Evolutionary conservation across 257 asterid genomes (phyloP).

Genomic region (Solanum corneliomulleri): DNA sequence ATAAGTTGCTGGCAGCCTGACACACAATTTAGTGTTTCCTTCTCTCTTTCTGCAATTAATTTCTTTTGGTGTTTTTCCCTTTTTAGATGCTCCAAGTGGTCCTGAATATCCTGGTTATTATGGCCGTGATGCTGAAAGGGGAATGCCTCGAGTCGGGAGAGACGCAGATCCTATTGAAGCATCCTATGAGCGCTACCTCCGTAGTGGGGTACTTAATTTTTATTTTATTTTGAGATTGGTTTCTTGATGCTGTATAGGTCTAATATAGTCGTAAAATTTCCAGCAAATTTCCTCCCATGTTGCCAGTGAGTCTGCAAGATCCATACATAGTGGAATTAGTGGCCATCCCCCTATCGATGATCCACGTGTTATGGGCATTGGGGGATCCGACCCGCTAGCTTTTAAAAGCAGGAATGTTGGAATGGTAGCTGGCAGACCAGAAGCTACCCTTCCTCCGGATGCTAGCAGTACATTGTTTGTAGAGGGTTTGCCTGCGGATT

Average conservation of each 20-base stretch:
- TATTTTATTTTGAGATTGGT: not conserved
- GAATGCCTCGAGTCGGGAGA: slow-evolving; percentile 35
- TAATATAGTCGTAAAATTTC: not conserved
- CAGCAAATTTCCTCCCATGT: slow-evolving; percentile 46
- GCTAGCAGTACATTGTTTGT: slow-evolving; percentile 67
- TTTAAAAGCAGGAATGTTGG: slow-evolving; percentile 33
- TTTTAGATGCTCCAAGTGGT: slow-evolving; percentile 51
- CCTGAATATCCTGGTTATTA: slow-evolving; percentile 38
- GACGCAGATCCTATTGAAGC: slow-evolving; percentile 67
- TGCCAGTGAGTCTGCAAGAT: slow-evolving; percentile 41
- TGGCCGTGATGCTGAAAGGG: slow-evolving; percentile 46
- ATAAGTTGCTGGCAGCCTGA: not conserved
- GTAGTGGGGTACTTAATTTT: slow-evolving; percentile 33
- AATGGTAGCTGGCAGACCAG: slow-evolving; percentile 40
- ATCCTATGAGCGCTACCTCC: slow-evolving; percentile 73
- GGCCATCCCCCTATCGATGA: slow-evolving; percentile 39
- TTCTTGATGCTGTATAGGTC: not conserved
- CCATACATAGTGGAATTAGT: slow-evolving; percentile 36
- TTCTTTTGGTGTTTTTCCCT: not conserved
- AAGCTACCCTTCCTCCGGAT: slow-evolving; percentile 70
- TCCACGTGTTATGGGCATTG: slow-evolving; percentile 39
- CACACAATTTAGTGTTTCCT: not conserved
- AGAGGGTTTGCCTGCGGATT: slow-evolving; percentile 43
- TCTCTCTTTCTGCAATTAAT: not conserved
- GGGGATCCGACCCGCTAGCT: slow-evolving; percentile 28